Evolutionary conservation across 208 protist species (phyloP), one percentile per base, ranked within the genome.

Genomic region (Phytomonas serpens): DNA sequence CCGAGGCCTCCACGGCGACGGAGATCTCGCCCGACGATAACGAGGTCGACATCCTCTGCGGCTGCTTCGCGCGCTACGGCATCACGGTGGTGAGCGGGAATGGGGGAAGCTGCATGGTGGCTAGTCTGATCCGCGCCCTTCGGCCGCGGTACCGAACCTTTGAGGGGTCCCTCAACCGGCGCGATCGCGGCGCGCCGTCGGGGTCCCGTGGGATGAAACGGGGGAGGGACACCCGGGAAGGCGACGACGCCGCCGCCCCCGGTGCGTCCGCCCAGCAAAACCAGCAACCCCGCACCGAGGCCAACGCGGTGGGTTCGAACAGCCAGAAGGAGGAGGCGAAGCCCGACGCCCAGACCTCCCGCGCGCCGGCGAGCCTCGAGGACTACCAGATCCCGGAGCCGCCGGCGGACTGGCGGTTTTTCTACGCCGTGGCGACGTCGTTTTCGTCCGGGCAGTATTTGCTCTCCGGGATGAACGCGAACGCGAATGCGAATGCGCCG

Each of bases 21-120:
- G 61, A 73, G 31, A 31, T 30, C 11, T 74, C 74, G 70, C 61
- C 34, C 62, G 74, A 85, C 69, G 75, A 77, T 19, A 65, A 73
- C 13, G 86, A 94, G 76, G 77, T 94, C 51, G 76, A 80, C 73
- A 65, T 88, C 11, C 65, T 94, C 33, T 94, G 85, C 74, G 73
- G 85, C 14, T 76, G 78, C 36, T 71, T 92, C 37, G 77, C 78
- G 32, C 80, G 79, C 61, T 82, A 87, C 69, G 89, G 86, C 51
- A 68, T 94, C 34, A 77, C 72, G 16, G 78, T 86, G 14, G 75
- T 88, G 32, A 85, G 80, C 76, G 82, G 78, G 72, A 89, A 88
- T 73, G 81, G 79, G 42, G 85, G 85, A 32, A 90, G 77, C 72
- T 80, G 77, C 52, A 81, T 83, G 32, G 68, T 89, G 42, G 77